A percentile compares a stretch with the other conserved stretches of the same genome.
phyloP scores from a whole-genome alignment of 2,329 filamentous ascomycete genomes.

The Colletotrichum tropicicola region DNA sequence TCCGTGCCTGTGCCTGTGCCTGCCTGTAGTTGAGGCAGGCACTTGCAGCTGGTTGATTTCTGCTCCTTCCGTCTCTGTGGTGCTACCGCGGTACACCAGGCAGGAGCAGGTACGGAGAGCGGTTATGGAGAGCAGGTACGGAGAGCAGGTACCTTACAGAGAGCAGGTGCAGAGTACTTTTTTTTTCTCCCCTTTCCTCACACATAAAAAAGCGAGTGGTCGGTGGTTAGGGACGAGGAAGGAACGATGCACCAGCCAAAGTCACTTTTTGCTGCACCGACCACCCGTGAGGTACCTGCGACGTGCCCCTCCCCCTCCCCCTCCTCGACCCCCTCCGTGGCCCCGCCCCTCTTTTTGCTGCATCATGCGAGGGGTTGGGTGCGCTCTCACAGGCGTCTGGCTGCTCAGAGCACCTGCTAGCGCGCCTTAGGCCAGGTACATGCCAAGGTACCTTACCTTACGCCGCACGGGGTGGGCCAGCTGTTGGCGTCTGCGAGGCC shows the following conservation, averaged over 20 bases:
- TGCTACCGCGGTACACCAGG: no score
- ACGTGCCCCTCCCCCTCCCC: slow-evolving; percentile 13
- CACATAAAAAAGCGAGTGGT: not conserved
- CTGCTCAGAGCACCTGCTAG: not conserved
- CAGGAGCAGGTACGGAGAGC: not conserved
- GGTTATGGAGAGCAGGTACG: not conserved
- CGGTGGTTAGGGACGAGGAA: not conserved
- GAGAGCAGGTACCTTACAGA: no score
- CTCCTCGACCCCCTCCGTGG: slow-evolving; percentile 12
- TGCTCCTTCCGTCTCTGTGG: no score
- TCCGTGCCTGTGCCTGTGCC: not conserved
- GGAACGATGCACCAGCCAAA: no score
- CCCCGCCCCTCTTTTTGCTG: slow-evolving; percentile 19
- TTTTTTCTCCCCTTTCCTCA: no score
- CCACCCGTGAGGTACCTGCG: not conserved
- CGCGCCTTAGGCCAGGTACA: slow-evolving; percentile 3
- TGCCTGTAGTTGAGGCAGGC: not conserved
- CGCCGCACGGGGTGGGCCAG: slow-evolving; percentile 1
- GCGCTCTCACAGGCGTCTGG: not conserved
- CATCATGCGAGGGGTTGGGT: slow-evolving; percentile 28
- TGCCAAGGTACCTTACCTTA: not conserved
- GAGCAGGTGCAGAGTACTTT: not conserved
- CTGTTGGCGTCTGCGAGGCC: slow-evolving; percentile 16
- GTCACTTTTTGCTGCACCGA: not conserved
- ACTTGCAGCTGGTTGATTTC: not conserved